Evolutionary conservation across 805 yeast genomes (phyloP), one percentile per base, ranked within the genome.

Genomic region (Candida parachauliodes): DNA sequence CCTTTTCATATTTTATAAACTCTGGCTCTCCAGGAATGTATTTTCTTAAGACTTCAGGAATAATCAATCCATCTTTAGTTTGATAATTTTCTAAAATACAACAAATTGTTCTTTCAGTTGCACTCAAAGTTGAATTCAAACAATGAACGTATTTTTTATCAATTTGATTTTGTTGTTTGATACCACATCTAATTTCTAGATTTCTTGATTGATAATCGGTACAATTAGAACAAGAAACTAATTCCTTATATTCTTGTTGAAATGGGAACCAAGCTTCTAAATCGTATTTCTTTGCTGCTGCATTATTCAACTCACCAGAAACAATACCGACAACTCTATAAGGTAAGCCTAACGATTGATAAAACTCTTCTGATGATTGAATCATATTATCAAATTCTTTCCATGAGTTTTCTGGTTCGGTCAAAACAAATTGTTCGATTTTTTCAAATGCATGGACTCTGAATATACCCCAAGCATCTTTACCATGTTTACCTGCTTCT

Each of bases 201-300:
- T 91, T 91, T 75, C 98, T 85, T 37, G 98, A 87, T 75, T 93
- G 98, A 70, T 93, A 93, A 71, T 93, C 98, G 43, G 98, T 93
- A 80, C 98, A 93, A 78, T 93, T 93, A 42, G 98, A 91, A 74
- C 98, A 91, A 14, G 96, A 88, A 40, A 93, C 98, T 56, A 93
- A 80, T 73, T 93, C 98, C 72, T 93, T 93, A 74, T 86, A 93
- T 70, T 93, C 98, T 65, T 88, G 77, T 76, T 93, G 98, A 86
- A 76, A 93, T 60, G 98, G 98, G 94, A 93, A 93, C 98, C 98
- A 93, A 36, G 98, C 98, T 75, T 93, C 98, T 60, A 93, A 77
- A 72, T 93, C 98, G 72, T 83, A 93, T 68, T 93, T 93, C 76
- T 93, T 93, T 49, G 98, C 98, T 46, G 98, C 98, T 37, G 98